A percentile compares a stretch with the other conserved stretches of the same genome.
Conservation (phyloP, 2,329 filamentous ascomycete genomes). For the Diplodia mutila region DNA sequence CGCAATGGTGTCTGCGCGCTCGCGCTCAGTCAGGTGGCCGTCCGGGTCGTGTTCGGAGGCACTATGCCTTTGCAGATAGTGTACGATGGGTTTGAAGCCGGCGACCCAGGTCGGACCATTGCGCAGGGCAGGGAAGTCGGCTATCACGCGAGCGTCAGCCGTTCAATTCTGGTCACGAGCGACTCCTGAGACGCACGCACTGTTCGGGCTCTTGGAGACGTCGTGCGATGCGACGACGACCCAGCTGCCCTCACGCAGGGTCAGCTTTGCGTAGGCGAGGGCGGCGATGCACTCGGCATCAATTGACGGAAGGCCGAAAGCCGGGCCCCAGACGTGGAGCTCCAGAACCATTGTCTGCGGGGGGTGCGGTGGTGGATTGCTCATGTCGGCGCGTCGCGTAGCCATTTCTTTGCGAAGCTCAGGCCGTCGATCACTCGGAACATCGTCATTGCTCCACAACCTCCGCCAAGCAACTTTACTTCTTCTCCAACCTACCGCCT, state of each 20-base stretch:
- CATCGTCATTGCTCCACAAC: conserved; percentile 21
- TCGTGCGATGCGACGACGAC: conserved; percentile 55
- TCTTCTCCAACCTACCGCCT: conserved; percentile 8
- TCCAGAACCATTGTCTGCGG: conserved; percentile 57
- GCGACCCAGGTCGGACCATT: conserved; percentile 60
- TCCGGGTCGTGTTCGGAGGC: conserved; percentile 37
- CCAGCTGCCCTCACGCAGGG: conserved; percentile 58
- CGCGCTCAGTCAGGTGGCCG: conserved; percentile 34
- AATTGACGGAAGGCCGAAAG: conserved; percentile 85
- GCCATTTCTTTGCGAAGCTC: conserved; percentile 22
- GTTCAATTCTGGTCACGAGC: background rate
- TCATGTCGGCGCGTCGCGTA: background rate
- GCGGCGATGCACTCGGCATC: conserved; percentile 88
- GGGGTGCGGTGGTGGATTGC: conserved; percentile 4
- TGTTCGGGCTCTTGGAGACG: conserved; percentile 69
- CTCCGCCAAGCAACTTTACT: conserved; percentile 9
- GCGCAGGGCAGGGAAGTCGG: conserved; percentile 61
- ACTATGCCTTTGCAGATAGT: conserved; percentile 53
- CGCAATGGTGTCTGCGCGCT: conserved; percentile 49
- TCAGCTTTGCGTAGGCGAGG: conserved; percentile 73
- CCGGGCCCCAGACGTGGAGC: conserved; percentile 88
- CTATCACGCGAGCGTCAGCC: conserved; percentile 38
- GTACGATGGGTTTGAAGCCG: conserved; percentile 65
- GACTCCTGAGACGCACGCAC: conserved; percentile 32
- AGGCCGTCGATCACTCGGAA: conserved; percentile 17